Conservation (phyloP, 2,329 filamentous ascomycete genomes). For the Hypoxylon sp. region DNA sequence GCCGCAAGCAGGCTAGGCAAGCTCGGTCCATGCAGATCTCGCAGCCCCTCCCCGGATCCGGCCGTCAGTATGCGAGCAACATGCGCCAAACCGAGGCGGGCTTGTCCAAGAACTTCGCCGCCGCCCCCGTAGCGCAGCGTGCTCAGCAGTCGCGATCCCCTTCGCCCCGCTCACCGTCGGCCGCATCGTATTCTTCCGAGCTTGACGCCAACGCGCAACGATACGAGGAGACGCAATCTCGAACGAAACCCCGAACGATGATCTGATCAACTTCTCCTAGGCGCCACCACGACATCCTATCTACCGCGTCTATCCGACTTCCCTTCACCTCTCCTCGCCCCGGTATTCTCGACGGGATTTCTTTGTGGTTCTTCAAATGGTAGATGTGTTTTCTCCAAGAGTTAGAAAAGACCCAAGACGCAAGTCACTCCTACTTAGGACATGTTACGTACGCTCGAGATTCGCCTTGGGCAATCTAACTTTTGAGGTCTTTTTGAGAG, state of each 20-base stretch:
- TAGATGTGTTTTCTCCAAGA: constrained; percentile 7
- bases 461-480: constrained; percentile 2
- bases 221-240: constrained; percentile 66
- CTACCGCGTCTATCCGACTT: background rate
- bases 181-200: constrained; percentile 36
- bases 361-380: constrained; percentile 3
- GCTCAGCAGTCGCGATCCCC: constrained; percentile 33
- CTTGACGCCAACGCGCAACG: constrained; percentile 61
- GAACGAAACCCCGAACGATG: constrained; percentile 56
- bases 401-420: background rate
- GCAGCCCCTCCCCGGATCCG: constrained; percentile 58
- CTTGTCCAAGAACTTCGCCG: constrained; percentile 33
- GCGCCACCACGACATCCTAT: background rate
- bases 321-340: background rate
- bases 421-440: constrained; percentile 10
- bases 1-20: constrained; percentile 37
- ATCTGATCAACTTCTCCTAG: constrained; percentile 29
- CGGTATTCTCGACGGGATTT: constrained; percentile 12
- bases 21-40: constrained; percentile 55
- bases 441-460: constrained; percentile 3
- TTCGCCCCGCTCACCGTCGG: constrained; percentile 35
- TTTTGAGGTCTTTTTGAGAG: constrained; percentile 2
- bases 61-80: constrained; percentile 46
- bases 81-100: constrained; percentile 37
- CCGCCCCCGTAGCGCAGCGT: background rate